Base-by-base conservation (phyloP, 768 basidiomycete species). In the Cystobasidium onofrii region DNA sequence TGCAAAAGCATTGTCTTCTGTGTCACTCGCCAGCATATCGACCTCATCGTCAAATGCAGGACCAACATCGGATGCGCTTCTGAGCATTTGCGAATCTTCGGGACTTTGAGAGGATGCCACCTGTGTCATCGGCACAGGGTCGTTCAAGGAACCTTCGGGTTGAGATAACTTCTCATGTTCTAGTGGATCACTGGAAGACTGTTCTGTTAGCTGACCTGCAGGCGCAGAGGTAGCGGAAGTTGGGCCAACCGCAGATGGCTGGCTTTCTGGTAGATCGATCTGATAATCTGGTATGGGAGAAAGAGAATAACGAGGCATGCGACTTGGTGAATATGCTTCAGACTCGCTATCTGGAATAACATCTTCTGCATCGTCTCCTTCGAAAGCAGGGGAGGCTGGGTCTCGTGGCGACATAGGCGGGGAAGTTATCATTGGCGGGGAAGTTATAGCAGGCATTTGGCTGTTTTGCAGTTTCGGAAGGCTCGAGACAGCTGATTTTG, bases 311-410 rank as follows among this genome's bases (percentile, higher is more conserved):
- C 57, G 10, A 34, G 57, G 57, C 57, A 60, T 60, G 13, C 27
- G 57, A 29, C 57, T 60, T 60, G 57, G 57, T 20, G 57, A 60
- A 23, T 60, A 60, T 29, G 57, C 25, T 60, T 60, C 57, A 27
- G 57, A 60, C 15, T 34, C 57, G 20, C 57, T 60, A 15, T 60
- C 57, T n/a, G 9, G 46, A 9, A 50, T 50, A 20, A 9, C 46
- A 17, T 50, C 46, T 3, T 50, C 57, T 29, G 4, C 57, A 29
- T 29, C 12, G 10, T 34, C 6, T 2, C 15, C 33, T 27, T 27
- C 57, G 4, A 60, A 15, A 27, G 57, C 23, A 20, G 57, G 57
- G 17, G 57, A 60, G 15, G 27, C 12, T 29, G 57, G 23, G 6
- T 60, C 29, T 15, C 25, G 57, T 27, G 17, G 57, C 2, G 57